These are phyloP conservation scores for Lyophyllum decastes DNA, from an alignment of 768 basidiomycete genomes.

Conservation along the genomic window DNA sequence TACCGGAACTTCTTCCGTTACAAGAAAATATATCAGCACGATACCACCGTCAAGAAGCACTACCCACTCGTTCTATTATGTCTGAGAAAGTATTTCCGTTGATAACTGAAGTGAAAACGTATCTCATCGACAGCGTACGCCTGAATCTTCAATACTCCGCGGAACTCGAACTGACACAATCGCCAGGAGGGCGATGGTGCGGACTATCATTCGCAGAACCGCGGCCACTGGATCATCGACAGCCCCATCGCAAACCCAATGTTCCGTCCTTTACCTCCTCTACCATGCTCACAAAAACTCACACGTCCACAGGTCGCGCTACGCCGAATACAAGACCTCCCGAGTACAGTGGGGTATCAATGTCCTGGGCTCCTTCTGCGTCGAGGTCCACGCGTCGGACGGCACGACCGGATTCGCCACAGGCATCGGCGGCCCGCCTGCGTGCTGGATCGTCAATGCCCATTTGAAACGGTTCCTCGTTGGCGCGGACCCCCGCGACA, in stretches of 20 bases:
- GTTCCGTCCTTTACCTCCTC: background rate
- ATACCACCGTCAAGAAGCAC: background rate
- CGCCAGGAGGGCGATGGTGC: slow-evolving; percentile 10
- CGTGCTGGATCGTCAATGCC: slow-evolving; percentile 30
- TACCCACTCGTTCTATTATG: background rate
- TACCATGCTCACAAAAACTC: background rate
- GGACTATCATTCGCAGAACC: slow-evolving; percentile 12
- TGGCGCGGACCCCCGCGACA: slow-evolving; percentile 28
- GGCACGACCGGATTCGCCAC: slow-evolving; percentile 31
- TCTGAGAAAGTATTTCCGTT: slow-evolving; percentile 4
- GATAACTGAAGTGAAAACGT: slow-evolving; percentile 12
- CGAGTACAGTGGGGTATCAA: slow-evolving; percentile 29
- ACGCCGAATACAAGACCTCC: slow-evolving; percentile 27
- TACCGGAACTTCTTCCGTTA: too few relatives aligned
- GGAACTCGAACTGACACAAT: background rate
- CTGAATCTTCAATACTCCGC: background rate
- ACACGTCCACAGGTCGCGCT: slow-evolving; percentile 9
- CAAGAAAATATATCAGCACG: background rate
- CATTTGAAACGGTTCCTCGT: slow-evolving; percentile 31
- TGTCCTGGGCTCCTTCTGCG: slow-evolving; percentile 30
- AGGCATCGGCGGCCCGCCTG: slow-evolving; percentile 31
- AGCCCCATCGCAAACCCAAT: slow-evolving; percentile 19
- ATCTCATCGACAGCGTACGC: slow-evolving; percentile 7
- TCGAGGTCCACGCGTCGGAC: slow-evolving; percentile 29
- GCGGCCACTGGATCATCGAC: slow-evolving; percentile 31